Percentiles rank a stretch among this genome's conserved stretches.
Evolutionary conservation across 352 stramenopile genomes (phyloP).

Genomic region (Phytophthora sp.): DNA sequence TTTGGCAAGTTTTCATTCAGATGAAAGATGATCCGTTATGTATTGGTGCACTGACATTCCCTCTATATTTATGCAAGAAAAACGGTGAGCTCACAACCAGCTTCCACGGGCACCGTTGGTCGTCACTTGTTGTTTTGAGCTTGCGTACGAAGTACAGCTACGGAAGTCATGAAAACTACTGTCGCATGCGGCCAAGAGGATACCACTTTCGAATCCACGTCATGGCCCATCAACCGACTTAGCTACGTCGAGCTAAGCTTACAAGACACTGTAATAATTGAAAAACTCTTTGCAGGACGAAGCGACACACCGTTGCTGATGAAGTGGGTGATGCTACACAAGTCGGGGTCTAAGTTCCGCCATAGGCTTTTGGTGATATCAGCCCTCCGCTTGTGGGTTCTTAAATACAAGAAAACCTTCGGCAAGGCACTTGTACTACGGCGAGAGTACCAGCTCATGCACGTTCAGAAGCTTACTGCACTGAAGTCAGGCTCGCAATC

Average conservation of each 20-base stretch:
- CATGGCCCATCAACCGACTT: constrained; percentile 70
- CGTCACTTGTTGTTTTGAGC: not conserved
- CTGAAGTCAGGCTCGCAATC: constrained; percentile 21
- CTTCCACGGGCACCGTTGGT: not conserved
- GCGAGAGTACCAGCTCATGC: constrained; percentile 54
- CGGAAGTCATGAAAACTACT: constrained; percentile 18
- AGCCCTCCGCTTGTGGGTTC: constrained; percentile 52
- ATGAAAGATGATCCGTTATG: constrained; percentile 19
- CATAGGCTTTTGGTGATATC: constrained; percentile 65
- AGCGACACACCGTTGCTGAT: constrained; percentile 59
- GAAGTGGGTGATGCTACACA: constrained; percentile 69
- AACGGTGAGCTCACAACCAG: not conserved
- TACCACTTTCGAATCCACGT: constrained; percentile 21
- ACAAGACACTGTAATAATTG: constrained; percentile 41
- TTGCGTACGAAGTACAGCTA: not conserved
- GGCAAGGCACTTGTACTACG: constrained; percentile 35
- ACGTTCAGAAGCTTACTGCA: constrained; percentile 46
- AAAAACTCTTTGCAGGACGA: constrained; percentile 54
- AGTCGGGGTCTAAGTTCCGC: constrained; percentile 40
- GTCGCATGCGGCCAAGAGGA: constrained; percentile 24
- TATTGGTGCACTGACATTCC: not conserved
- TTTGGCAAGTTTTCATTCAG: not conserved
- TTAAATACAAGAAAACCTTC: constrained; percentile 59
- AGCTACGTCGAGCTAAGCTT: constrained; percentile 67
- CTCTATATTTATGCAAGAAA: constrained; percentile 20